Percentiles rank a stretch among this genome's conserved stretches.
phyloP scores from a whole-genome alignment of 202 grass and related monocot genomes.

The Alloteropsis angusta region DNA sequence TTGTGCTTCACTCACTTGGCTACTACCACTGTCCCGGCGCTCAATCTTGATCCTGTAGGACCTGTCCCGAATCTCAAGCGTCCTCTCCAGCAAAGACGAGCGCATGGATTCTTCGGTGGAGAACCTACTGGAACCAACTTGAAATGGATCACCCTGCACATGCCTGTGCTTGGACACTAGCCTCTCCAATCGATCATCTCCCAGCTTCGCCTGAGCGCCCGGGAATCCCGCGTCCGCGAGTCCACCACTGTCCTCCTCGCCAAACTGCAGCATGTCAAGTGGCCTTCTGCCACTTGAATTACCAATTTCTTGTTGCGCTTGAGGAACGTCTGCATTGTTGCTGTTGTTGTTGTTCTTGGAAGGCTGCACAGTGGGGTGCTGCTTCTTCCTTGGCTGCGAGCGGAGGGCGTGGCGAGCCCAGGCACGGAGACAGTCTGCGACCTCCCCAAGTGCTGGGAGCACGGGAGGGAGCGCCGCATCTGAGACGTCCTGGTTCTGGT shows the following conservation, averaged over 20 bases:
- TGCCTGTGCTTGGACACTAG: slow-evolving; percentile 58
- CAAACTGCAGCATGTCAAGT: slow-evolving; percentile 35
- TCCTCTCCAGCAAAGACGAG: slow-evolving; percentile 59
- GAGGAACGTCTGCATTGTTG: slow-evolving; percentile 12
- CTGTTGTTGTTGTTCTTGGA: slow-evolving; percentile 2
- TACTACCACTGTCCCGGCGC: background rate
- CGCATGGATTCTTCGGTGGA: slow-evolving; percentile 38
- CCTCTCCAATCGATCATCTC: slow-evolving; percentile 30
- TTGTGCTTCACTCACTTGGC: slow-evolving; percentile 8
- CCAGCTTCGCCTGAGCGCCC: slow-evolving; percentile 14
- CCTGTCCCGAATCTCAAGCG: slow-evolving; percentile 53
- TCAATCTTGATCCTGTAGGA: slow-evolving; percentile 54
- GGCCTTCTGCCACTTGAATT: background rate
- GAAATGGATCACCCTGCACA: background rate
- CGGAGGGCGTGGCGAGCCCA: slow-evolving; percentile 42
- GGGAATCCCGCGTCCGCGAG: background rate
- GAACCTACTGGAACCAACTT: slow-evolving; percentile 3
- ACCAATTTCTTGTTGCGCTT: background rate
- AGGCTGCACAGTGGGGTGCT: background rate
- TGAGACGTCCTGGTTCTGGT: too few relatives aligned
- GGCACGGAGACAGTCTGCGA: slow-evolving; percentile 30
- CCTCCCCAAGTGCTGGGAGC: slow-evolving; percentile 24
- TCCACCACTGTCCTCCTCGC: slow-evolving; percentile 29
- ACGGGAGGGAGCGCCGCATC: background rate
- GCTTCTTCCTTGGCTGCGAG: slow-evolving; percentile 31